phyloP scores from a whole-genome alignment of 2,329 filamentous ascomycete species.

The Furcasterigmium sp. region DNA sequence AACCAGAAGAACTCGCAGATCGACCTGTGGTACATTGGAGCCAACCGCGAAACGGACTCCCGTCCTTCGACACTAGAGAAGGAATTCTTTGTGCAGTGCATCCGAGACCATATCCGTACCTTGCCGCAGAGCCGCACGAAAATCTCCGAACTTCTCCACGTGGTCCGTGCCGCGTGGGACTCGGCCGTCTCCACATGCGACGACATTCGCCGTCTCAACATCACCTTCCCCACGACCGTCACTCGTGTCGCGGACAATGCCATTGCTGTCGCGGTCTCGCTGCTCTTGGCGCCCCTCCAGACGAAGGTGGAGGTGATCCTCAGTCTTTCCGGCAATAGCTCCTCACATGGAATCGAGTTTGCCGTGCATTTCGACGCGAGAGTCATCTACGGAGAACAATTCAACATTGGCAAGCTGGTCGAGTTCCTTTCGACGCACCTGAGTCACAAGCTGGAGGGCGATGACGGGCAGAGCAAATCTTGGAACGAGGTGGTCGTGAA shows the following conservation, averaged over 20 bases:
- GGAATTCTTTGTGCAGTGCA: constrained; percentile 70
- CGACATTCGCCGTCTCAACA: constrained; percentile 56
- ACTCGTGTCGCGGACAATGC: constrained; percentile 59
- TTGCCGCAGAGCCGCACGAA: constrained; percentile 53
- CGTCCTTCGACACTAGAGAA: constrained; percentile 57
- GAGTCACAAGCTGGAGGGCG: constrained; percentile 21
- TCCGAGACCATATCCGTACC: constrained; percentile 61
- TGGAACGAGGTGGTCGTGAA: constrained; percentile 55
- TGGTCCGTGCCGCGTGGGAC: constrained; percentile 62
- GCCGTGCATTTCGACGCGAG: constrained; percentile 47
- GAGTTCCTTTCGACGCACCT: constrained; percentile 61
- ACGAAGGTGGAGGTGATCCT: constrained; percentile 65
- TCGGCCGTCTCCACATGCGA: constrained; percentile 53
- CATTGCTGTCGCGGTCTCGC: constrained; percentile 53
- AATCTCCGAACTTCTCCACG: constrained; percentile 50
- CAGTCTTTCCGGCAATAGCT: constrained; percentile 42
- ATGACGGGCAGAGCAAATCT: constrained; percentile 24
- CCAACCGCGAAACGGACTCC: constrained; percentile 46
- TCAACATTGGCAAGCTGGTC: constrained; percentile 69
- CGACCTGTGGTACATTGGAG: constrained; percentile 65
- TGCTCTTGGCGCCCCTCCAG: constrained; percentile 59
- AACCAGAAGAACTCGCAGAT: constrained; percentile 48
- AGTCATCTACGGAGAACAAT: constrained; percentile 73
- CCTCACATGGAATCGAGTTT: constrained; percentile 48
- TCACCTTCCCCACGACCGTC: constrained; percentile 61